Evolutionary conservation across 2,329 filamentous ascomycete genomes (phyloP).

Genomic region (Microsporum canis): DNA sequence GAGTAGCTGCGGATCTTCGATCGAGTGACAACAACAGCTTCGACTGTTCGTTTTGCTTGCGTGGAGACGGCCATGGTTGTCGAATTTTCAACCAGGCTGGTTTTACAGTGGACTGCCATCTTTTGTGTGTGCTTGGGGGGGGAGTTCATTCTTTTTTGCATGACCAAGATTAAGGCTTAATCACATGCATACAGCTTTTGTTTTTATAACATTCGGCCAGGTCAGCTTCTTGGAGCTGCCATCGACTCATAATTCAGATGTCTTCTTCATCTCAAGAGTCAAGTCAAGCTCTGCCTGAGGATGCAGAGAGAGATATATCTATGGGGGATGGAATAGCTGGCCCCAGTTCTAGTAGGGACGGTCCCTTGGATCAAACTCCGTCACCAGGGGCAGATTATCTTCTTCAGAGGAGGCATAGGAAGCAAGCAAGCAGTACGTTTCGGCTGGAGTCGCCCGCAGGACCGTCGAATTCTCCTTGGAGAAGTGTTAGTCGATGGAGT

Average conservation of each 20-base stretch:
- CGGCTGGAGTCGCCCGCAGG: constrained; percentile 8
- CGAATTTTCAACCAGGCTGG: not conserved
- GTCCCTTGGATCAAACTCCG: not conserved
- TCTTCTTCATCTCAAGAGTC: not conserved
- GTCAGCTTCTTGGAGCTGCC: not conserved
- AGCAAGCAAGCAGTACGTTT: constrained; percentile 13
- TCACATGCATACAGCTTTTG: not conserved
- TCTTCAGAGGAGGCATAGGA: constrained; percentile 7
- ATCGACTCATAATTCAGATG: not conserved
- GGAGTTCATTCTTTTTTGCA: not conserved
- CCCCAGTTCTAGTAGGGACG: not conserved
- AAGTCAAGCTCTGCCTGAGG: not conserved
- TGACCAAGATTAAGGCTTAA: not conserved
- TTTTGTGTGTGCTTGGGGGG: not conserved
- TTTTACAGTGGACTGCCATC: not conserved
- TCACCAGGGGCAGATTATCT: not conserved
- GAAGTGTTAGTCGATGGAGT: not conserved
- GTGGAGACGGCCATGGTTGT: not conserved
- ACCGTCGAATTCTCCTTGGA: not conserved
- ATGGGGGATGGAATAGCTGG: not conserved
- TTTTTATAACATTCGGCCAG: not conserved
- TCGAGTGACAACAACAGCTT: not conserved
- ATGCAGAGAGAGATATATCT: not conserved
- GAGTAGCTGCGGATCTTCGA: not conserved
- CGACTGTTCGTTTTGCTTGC: not conserved